Base-by-base conservation (phyloP, 2,329 filamentous ascomycete genomes). In the Curvularia hawaiiensis region DNA sequence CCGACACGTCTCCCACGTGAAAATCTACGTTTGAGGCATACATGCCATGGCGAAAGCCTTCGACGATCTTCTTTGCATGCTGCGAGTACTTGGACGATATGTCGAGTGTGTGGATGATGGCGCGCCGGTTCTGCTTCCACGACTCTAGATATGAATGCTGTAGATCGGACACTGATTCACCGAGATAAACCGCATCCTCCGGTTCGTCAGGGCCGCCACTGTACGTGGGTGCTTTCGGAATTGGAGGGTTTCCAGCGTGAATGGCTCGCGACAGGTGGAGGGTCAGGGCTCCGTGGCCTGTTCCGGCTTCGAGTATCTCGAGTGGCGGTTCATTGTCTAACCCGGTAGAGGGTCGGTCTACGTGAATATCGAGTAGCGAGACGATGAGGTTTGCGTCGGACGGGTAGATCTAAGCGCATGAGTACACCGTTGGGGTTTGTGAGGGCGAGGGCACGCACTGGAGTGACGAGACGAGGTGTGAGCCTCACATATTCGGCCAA, bases 241-340 rank as follows among this genome's bases (percentile, higher is more conserved):
- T 77, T 3, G 80, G 76, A 2, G 84, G 78, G 68, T 93, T 93
- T 18, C 86, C 89, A 44, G 85, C 90, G 70, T 93, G 89, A 45
- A 95, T 85, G 3, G 90, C 90, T 51, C 90, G 84, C 30, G 90
- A 87, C 22, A 95, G 81, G 69, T 93, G 85, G 4, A 95, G 76
- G 0, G 90, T 94, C 56, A 95, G 77, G 33, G 88, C 88, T 56
- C 91, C 91, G 80, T 93, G 90, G n/a, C 91, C 91, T 3, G 91
- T 95, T 16, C 91, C 91, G 46, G 90, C 90, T 76, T 95, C 91
- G 51, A 95, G 87, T 44, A 95, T 90, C 70, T 94, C 89, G 12
- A 93, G 74, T 0, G 82, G 84, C 9, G 68, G 79, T 75, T 50
- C 60, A 39, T 54, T 55, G 54, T 20, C 59, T 35, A 77, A 73